A percentile compares a stretch with the other conserved stretches of the same genome.
Conservation (phyloP, 805 yeast genomes). For the Suhomyces xylopsoci region DNA sequence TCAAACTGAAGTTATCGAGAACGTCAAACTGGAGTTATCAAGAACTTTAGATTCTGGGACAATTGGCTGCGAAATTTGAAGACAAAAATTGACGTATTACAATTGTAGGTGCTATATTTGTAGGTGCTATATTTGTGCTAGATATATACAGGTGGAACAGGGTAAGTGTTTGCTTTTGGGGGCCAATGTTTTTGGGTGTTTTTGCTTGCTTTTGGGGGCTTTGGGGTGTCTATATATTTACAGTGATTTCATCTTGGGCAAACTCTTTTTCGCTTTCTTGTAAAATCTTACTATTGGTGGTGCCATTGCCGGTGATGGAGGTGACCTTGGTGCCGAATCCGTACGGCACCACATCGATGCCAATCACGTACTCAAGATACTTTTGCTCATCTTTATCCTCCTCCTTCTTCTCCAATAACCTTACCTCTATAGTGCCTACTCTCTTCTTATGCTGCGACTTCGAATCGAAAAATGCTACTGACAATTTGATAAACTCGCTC, state of each 20-base stretch:
- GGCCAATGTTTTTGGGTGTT: too few species aligned
- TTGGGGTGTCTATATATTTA: conserved; percentile 7
- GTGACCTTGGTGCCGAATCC: conserved; percentile 12
- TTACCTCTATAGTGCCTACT: conserved; percentile 32
- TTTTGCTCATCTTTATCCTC: neutral
- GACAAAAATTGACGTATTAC: too few species aligned
- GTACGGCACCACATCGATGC: conserved; percentile 13
- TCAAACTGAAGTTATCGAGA: too few species aligned
- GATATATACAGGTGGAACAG: too few species aligned
- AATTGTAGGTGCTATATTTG: too few species aligned
- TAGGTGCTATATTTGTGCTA: too few species aligned
- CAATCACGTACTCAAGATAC: conserved; percentile 15
- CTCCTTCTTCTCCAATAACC: conserved; percentile 19
- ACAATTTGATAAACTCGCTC: conserved; percentile 29
- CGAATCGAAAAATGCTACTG: conserved; percentile 28
- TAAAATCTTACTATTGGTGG: neutral
- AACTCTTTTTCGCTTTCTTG: neutral
- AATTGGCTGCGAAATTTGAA: too few species aligned
- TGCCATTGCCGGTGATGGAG: neutral
- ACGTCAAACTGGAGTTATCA: too few species aligned
- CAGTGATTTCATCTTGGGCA: conserved; percentile 10
- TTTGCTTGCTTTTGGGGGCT: too few species aligned
- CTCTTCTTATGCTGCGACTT: conserved; percentile 20
- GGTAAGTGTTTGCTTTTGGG: too few species aligned
- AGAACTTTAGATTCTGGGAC: too few species aligned